Evolutionary conservation across 2,329 filamentous ascomycete genomes (phyloP).

Genomic region (Trichoderma aggressivum): DNA sequence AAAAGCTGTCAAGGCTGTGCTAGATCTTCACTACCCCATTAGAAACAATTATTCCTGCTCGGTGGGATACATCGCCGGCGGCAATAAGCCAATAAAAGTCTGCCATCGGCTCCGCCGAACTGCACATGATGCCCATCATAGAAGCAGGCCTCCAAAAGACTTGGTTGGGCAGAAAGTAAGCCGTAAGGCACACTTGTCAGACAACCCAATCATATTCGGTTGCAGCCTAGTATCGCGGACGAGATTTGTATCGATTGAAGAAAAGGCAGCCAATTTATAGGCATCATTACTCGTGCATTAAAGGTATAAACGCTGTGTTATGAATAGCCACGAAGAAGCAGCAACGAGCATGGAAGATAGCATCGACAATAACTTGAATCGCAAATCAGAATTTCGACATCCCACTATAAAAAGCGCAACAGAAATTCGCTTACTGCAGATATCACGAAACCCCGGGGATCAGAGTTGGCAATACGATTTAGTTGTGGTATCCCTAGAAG

Average conservation of each 20-base stretch:
- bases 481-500: background rate
- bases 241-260: background rate
- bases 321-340: background rate
- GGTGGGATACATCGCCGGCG: background rate
- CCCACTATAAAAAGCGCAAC: background rate
- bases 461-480: background rate
- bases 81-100: background rate
- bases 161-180: background rate
- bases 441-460: background rate
- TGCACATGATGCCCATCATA: background rate
- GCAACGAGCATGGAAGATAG: background rate
- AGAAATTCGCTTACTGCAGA: background rate
- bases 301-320: background rate
- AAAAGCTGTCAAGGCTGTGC: background rate
- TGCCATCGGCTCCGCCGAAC: background rate
- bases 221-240: background rate
- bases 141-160: background rate
- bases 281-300: background rate
- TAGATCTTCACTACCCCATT: background rate
- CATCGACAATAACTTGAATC: background rate
- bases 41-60: background rate
- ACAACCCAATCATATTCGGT: background rate
- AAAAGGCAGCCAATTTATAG: background rate
- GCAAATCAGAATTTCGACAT: background rate
- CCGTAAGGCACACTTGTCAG: background rate